Evolutionary conservation across 169 alveolate genomes (phyloP), one percentile per base, ranked within the genome.

Genomic region (Cryptosporidium viatorum): DNA sequence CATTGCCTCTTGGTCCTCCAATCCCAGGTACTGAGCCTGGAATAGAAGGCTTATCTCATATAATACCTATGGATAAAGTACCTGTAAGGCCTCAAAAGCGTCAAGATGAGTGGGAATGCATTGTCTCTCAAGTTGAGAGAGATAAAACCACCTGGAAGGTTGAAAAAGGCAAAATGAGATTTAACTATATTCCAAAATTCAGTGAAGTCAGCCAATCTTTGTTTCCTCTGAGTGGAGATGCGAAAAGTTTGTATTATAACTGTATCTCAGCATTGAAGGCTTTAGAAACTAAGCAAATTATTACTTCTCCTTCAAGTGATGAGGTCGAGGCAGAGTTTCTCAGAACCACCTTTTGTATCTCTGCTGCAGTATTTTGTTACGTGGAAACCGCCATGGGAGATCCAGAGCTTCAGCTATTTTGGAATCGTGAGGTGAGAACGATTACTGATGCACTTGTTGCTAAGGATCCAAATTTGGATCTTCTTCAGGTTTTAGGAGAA

Each of bases 81-180:
- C 80, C 75, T 12, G 1, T 16, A 14, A 80, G 89, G 5, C 89
- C 89, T 37, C 89, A 80, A 65, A 80, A 31, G 62, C 55, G 89
- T 6, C 89, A 80, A 37, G 89, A 80, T 41, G 89, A 80, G 68
- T 80, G 89, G 89, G 89, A 80, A 0, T 80, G 89, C 29, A 65
- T 80, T 41, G 69, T 39, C 1, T 80, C 89, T 2, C 89, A 80
- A 37, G 67, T 80, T 29, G 75, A 80, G 23, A 80, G 89, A 65
- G 89, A 80, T 23, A 62, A 59, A 33, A 48, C 41, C 35, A 52
- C 69, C 5, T 80, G 89, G 89, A 65, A 62, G 26, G 45, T 80
- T 23, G 75, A 80, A 80, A 80, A 39, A 29, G 89, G 89, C n/a
- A 80, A 51, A 45, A 65, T 65, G 69, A 58, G 89, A 37, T 80